A percentile compares a stretch with the other conserved stretches of the same genome.
phyloP scores from a whole-genome alignment of 2,329 filamentous ascomycete genomes.

The Sporothrix schenckii region DNA sequence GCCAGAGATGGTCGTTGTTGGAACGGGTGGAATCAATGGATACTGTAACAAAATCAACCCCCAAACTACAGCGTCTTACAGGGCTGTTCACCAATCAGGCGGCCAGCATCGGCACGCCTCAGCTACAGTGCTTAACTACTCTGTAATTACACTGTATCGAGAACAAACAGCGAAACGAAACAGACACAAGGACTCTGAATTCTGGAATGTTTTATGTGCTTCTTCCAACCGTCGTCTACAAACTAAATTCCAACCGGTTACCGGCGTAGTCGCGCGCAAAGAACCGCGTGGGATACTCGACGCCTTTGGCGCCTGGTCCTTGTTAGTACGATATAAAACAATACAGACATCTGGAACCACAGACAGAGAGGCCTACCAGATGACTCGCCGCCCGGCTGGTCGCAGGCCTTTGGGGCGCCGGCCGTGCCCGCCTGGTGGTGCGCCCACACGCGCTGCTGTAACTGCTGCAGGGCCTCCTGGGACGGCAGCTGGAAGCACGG shows the following conservation, averaged over 20 bases:
- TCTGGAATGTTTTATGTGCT: too few species aligned
- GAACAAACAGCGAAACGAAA: not conserved
- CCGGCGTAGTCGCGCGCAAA: conserved; percentile 63
- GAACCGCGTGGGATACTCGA: conserved; percentile 64
- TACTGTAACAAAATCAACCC: too few species aligned
- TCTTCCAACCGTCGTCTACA: conserved; percentile 40
- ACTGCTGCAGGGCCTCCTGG: conserved; percentile 50
- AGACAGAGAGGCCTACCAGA: conserved; percentile 35
- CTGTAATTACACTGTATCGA: not conserved
- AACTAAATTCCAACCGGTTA: conserved; percentile 57
- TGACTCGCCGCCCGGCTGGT: conserved; percentile 54
- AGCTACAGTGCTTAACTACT: not conserved
- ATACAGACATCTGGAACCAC: not conserved
- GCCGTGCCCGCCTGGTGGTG: conserved; percentile 54
- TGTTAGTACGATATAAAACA: conserved; percentile 38
- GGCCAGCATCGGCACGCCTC: not conserved
- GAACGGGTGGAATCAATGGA: too few species aligned
- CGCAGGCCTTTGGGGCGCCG: conserved; percentile 56
- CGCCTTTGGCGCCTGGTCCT: conserved; percentile 50
- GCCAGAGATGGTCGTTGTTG: too few species aligned
- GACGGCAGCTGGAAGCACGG: conserved; percentile 61
- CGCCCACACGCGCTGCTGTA: conserved; percentile 55
- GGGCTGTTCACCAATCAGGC: conserved; percentile 16
- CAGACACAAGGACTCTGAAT: too few species aligned
- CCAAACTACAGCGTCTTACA: not conserved